Evolutionary conservation across 805 yeast genomes (phyloP).

Genomic region (Candida easanensis): DNA sequence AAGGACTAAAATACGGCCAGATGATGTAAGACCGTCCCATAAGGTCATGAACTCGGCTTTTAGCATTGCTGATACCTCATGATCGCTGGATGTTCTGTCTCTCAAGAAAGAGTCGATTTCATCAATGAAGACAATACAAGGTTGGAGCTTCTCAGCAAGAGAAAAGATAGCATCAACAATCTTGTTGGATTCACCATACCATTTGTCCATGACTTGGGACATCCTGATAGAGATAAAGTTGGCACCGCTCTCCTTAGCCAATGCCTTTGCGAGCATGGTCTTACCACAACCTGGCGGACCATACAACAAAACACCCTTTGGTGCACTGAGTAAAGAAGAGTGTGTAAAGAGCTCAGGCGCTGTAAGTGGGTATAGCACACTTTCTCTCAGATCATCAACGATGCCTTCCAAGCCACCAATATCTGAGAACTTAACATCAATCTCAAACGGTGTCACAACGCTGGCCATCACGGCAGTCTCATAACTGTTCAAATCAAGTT

Average conservation of each 20-base stretch:
- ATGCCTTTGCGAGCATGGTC: constrained; percentile 94
- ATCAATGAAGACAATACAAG: constrained; percentile 93
- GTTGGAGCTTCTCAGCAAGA: constrained; percentile 83
- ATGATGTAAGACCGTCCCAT: constrained; percentile 87
- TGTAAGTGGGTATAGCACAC: constrained; percentile 84
- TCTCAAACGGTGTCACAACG: constrained; percentile 82
- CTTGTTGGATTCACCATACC: constrained; percentile 97
- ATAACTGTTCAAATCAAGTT: constrained; percentile 59
- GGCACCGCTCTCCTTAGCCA: constrained; percentile 90
- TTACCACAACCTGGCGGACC: constrained; percentile 99
- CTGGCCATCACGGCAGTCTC: constrained; percentile 76
- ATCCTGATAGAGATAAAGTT: constrained; percentile 86
- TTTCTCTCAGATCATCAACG: constrained; percentile 81
- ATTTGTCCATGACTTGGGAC: constrained; percentile 94
- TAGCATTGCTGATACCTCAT: constrained; percentile 91
- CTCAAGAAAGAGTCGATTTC: constrained; percentile 94
- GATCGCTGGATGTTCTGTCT: constrained; percentile 80
- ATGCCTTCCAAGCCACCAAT: constrained; percentile 87
- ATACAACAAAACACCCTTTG: constrained; percentile 87
- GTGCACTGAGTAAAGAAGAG: constrained; percentile 79
- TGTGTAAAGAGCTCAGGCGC: constrained; percentile 70
- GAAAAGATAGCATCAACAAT: constrained; percentile 91
- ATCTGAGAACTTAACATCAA: constrained; percentile 68
- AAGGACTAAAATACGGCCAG: constrained; percentile 79
- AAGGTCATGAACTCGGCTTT: constrained; percentile 97